Base-by-base conservation (phyloP, 805 yeast genomes). In the Zygotorulaspora danielsina region DNA sequence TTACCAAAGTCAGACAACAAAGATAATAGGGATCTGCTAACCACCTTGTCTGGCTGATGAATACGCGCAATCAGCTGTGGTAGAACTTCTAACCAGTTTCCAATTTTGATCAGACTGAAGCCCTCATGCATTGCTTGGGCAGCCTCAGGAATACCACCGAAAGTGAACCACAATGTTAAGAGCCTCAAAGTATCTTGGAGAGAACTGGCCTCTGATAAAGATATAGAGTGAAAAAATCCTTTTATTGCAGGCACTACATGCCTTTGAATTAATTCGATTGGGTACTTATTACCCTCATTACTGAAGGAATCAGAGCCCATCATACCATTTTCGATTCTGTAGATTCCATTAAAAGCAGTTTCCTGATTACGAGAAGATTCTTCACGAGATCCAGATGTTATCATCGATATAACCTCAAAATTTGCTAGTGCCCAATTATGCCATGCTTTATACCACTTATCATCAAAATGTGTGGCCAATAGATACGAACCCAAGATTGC, bases 361-460 rank as follows among this genome's bases (percentile, higher is more conserved):
- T 41, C 44, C 19, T 38, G 32, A n/a, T 33, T 39, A n/a, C 28
- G 39, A 12, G 41, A 43, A 7, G 58, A 55, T 24, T 45, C 59
- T 44, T 25, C 53, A 26, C 39, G 45, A 3, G 45, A 26, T 10
- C 51, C 45, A 7, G 69, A 56, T 0, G 70, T 63, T 19, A 72
- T 66, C 19, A 82, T 70, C 0, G 96, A 83, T 15, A 90, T 83
- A 1, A 90, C 97, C 58, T 93, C 97, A 59, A 89, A 93, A 62
- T 94, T 93, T 1, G 97, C 97, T 56, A 94, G 70, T 0, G 98
- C 98, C 99, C 99, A 93, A 57, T 88, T 90, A 60, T 93, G 99
- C 98, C 98, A 94, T 12, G 97, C 98, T 57, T 94, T 93, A 56
- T 93, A 93, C 96, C 98, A 93, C 17, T 76, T 75, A 24, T 76